Base-by-base conservation (phyloP, 2,329 filamentous ascomycete genomes). In the Sporothrix sp. region DNA sequence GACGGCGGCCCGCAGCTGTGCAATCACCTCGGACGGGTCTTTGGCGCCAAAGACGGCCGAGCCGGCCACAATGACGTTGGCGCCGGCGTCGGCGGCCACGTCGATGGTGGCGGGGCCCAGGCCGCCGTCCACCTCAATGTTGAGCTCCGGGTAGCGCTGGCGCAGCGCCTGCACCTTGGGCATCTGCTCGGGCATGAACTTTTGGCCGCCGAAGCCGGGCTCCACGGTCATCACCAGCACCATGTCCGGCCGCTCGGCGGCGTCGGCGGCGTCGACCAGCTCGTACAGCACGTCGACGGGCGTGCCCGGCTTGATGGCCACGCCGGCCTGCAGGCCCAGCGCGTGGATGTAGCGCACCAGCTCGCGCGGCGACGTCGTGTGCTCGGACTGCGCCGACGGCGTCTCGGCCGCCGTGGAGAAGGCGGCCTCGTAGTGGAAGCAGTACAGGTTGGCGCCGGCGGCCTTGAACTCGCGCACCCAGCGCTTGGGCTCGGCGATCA, bases 401-500 rank as follows among this genome's bases (percentile, higher is more conserved):
- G 76, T 81, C 63, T 90, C 87, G 61, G 90, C 89, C 32, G 86
- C 88, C 38, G 85, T 87, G 46, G 87, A 95, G 58, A 93, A 78
- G 57, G 93, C 93, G 23, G 93, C 93, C 71, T 98, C 93, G 70
- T 97, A 97, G 75, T 98, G 93, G 75, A 98, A 98, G 75, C 93
- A 97, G 75, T 98, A 98, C n/a, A 98, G 77, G 68, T 98, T 89
- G 69, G 90, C 96, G 49, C 93, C 93, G 54, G 89, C 93, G 48
- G 85, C 82, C 67, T 93, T 82, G 74, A 98, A 97, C 56, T 95
- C 87, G 64, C 86, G 87, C 61, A 96, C 90, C 93, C 93, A 98
- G 76, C 89, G 90, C 75, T 97, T 94, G 59, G 93, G 93, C 90
- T 98, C 91, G 62, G 88, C 82, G 65, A 98, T 95, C 93, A 98